These are phyloP conservation scores for Mayamaea pseudoterrestris DNA, from an alignment of 108 stramenopile species.

Conservation along the genomic window DNA sequence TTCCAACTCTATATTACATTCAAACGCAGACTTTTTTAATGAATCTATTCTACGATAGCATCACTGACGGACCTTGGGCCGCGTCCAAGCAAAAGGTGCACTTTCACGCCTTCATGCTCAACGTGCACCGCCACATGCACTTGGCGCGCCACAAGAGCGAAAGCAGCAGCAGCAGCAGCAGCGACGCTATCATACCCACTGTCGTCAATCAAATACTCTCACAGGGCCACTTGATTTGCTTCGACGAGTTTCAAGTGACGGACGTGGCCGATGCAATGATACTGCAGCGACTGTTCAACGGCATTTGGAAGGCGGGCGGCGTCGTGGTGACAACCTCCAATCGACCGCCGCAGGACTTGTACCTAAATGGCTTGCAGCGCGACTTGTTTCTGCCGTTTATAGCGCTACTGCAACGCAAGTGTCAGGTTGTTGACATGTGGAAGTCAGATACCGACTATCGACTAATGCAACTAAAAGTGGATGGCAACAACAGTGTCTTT, in stretches of 20 bases:
- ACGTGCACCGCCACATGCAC: constrained; percentile 75
- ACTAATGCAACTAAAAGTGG: constrained; percentile 24
- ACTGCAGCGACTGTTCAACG: constrained; percentile 62
- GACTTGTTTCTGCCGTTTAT: constrained; percentile 96
- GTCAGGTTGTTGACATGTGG: constrained; percentile 58
- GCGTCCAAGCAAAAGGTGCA: constrained; percentile 85
- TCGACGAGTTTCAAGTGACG: constrained; percentile 91
- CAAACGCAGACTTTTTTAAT: constrained; percentile 93
- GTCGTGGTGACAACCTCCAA: constrained; percentile 83
- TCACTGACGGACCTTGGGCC: constrained; percentile 20
- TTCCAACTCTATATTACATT: too few species aligned
- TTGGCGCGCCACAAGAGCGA: constrained; percentile 19
- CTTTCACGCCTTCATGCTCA: constrained; percentile 97
- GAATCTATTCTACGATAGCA: constrained; percentile 82
- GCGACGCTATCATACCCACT: constrained; percentile 26
- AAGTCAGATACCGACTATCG: constrained; percentile 78
- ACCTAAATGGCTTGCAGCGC: constrained; percentile 90
- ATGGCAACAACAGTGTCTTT: constrained; percentile 17
- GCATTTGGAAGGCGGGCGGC: constrained; percentile 51
- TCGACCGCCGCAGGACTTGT: constrained; percentile 86
- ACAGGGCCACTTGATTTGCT: constrained; percentile 50
- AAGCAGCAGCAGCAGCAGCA: too few species aligned
- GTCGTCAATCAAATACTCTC: constrained; percentile 38
- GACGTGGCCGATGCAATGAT: constrained; percentile 87
- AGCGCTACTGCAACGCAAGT: constrained; percentile 53